A percentile compares a stretch with the other conserved stretches of the same genome.
phyloP scores from a whole-genome alignment of 2,329 filamentous ascomycete genomes.

The Penicillium sp. region DNA sequence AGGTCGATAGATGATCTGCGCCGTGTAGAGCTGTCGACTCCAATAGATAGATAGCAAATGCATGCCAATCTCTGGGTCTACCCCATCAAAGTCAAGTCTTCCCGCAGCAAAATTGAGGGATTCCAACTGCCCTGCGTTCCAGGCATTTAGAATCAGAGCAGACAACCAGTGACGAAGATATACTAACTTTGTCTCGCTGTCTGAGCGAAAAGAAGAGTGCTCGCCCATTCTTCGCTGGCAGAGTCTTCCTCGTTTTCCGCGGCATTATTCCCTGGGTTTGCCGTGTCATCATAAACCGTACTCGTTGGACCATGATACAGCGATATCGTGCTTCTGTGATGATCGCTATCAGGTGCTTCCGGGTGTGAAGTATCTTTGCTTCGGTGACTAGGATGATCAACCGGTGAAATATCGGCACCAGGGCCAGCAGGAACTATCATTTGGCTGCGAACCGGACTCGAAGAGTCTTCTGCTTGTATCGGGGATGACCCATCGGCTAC shows the following conservation, averaged over 20 bases:
- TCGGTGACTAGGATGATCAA: slow-evolving; percentile 7
- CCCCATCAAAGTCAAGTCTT: slow-evolving; percentile 56
- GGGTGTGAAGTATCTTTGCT: slow-evolving; percentile 17
- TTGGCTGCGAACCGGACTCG: slow-evolving; percentile 6
- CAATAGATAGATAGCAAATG: slow-evolving; percentile 53
- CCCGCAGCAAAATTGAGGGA: slow-evolving; percentile 47
- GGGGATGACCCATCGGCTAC: slow-evolving; percentile 1
- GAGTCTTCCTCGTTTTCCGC: slow-evolving; percentile 8
- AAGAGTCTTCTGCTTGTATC: slow-evolving; percentile 6
- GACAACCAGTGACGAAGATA: background rate
- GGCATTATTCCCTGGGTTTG: slow-evolving; percentile 3
- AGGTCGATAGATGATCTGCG: slow-evolving; percentile 51
- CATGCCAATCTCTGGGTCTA: slow-evolving; percentile 53
- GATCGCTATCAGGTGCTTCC: slow-evolving; percentile 20
- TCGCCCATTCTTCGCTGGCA: slow-evolving; percentile 18
- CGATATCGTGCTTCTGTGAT: slow-evolving; percentile 12
- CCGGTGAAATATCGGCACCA: slow-evolving; percentile 8
- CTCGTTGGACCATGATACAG: slow-evolving; percentile 27
- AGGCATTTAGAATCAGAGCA: background rate
- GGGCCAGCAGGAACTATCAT: slow-evolving; percentile 2
- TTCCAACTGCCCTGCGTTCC: slow-evolving; percentile 47
- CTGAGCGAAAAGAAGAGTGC: slow-evolving; percentile 24
- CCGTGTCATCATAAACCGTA: slow-evolving; percentile 24
- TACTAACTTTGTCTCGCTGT: slow-evolving; percentile 27
- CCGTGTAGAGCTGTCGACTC: slow-evolving; percentile 53